Conservation (phyloP, 768 basidiomycete species). For the Pleurotus cornucopiae region DNA sequence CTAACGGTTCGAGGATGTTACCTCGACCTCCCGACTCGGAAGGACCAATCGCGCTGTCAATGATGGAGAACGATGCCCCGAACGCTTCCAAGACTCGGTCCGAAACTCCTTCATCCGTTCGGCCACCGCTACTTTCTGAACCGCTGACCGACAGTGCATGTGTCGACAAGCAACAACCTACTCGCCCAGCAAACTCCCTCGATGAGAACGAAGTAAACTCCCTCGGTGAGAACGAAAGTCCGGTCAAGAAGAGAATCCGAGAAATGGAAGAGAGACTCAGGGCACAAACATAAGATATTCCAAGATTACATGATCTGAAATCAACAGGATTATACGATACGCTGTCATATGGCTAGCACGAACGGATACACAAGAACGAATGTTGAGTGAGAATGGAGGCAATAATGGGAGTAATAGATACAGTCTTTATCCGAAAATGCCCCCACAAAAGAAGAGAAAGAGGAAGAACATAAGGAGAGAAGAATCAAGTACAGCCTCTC, state of each 20-base stretch:
- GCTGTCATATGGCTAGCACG: no score
- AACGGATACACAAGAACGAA: no score
- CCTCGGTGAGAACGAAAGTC: conserved; percentile 11
- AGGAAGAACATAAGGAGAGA: not conserved
- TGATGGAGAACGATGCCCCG: no score
- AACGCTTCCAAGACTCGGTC: no score
- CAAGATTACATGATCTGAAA: not conserved
- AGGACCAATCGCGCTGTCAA: no score
- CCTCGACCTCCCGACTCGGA: no score
- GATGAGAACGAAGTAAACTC: not conserved
- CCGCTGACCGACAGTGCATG: no score
- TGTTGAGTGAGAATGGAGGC: not conserved
- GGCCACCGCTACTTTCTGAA: no score
- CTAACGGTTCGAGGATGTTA: no score
- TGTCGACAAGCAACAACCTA: no score
- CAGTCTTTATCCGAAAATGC: not conserved
- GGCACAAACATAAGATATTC: not conserved
- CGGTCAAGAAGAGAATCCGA: conserved; percentile 38
- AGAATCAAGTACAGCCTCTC: not conserved
- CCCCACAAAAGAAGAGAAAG: not conserved
- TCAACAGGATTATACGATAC: not conserved
- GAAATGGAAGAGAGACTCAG: conserved; percentile 25
- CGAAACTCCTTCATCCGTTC: no score
- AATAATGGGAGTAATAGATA: not conserved
- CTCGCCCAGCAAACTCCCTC: not conserved